Conservation (phyloP, 2,329 filamentous ascomycete genomes). For the Calonectria henricotiae region DNA sequence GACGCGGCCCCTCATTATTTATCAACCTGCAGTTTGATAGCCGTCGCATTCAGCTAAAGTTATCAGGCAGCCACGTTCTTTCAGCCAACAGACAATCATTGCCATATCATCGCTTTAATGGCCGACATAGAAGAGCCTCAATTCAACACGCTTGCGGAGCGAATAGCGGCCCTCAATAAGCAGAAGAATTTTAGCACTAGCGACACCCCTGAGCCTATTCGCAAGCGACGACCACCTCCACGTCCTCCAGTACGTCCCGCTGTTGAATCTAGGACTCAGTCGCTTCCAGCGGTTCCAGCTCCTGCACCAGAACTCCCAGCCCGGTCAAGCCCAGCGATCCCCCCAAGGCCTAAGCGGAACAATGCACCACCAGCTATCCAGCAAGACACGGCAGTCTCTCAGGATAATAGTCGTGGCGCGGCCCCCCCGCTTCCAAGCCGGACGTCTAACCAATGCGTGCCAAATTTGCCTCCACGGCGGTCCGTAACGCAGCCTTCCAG, state of each 20-base stretch:
- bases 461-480: conserved; percentile 68
- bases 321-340: conserved; percentile 42
- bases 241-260: conserved; percentile 63
- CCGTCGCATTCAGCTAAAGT: conserved; percentile 1
- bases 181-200: conserved; percentile 72
- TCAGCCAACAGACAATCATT: not conserved
- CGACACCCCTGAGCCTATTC: conserved; percentile 59
- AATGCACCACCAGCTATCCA: conserved; percentile 36
- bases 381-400: conserved; percentile 30
- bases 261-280: conserved; percentile 58
- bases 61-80: not conserved
- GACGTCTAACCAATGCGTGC: conserved; percentile 58
- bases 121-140: conserved; percentile 75
- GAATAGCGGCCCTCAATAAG: conserved; percentile 76
- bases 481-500: conserved; percentile 62
- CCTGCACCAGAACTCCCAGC: conserved; percentile 41
- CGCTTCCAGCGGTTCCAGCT: conserved; percentile 57
- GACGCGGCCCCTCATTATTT: conserved; percentile 25
- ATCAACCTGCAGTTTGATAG: conserved; percentile 19
- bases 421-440: conserved; percentile 60
- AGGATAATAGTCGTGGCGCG: conserved; percentile 41
- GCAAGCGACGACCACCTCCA: conserved; percentile 60
- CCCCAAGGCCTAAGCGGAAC: conserved; percentile 46
- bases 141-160: conserved; percentile 74
- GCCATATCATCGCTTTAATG: conserved; percentile 61